Evolutionary conservation across 257 asterid species (phyloP).

Genomic region (Verbena officinalis): DNA sequence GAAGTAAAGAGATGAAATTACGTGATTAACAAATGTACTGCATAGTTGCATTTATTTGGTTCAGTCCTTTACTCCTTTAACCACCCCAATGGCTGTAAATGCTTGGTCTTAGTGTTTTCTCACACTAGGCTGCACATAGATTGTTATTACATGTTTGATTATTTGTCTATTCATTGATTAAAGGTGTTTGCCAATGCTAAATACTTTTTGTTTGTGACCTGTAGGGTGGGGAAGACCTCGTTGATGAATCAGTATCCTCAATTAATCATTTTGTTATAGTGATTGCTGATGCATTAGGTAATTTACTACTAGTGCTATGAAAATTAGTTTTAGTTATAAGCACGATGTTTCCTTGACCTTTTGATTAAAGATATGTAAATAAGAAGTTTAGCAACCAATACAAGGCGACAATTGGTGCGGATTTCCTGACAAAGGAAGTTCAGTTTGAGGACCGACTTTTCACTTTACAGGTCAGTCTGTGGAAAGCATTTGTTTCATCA

Average conservation of each 20-base stretch:
- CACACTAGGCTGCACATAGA: background rate
- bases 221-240: constrained; percentile 99
- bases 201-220: constrained; percentile 29
- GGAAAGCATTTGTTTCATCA: constrained; percentile 8
- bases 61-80: background rate
- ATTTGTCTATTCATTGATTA: background rate
- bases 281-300: constrained; percentile 10
- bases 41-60: constrained; percentile 6
- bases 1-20: background rate
- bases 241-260: constrained; percentile 98
- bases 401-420: constrained; percentile 99
- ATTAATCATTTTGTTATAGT: background rate
- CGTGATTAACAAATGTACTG: background rate
- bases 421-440: constrained; percentile 97
- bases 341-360: constrained; percentile 47
- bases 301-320: background rate
- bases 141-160: background rate
- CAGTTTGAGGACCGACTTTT: constrained; percentile 95
- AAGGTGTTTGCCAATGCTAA: background rate
- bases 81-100: background rate
- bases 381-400: constrained; percentile 98
- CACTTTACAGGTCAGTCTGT: constrained; percentile 78
- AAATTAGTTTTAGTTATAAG: constrained; percentile 14
- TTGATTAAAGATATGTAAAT: constrained; percentile 82
- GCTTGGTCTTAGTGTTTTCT: background rate